phyloP scores from a whole-genome alignment of 1,284 basidiomycete genomes.

The Apiotrichum veenhuisii region DNA sequence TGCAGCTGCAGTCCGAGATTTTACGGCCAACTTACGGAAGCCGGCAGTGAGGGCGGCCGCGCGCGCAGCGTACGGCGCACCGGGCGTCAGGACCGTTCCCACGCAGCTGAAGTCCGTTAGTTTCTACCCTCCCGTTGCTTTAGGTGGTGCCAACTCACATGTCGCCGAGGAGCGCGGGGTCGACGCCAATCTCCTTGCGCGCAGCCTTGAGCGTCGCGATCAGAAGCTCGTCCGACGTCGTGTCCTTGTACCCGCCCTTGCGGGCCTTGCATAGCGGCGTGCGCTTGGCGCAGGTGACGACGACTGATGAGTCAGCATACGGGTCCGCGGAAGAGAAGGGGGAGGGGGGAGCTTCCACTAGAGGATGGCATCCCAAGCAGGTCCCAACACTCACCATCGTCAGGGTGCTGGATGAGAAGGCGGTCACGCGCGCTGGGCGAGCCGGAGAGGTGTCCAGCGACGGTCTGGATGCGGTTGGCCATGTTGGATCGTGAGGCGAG shows the following conservation, averaged over 20 bases:
- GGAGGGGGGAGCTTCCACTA: too few relatives aligned
- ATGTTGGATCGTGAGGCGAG: neutral
- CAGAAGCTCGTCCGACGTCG: slow-evolving; percentile 24
- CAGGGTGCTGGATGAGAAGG: slow-evolving; percentile 8
- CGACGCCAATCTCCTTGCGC: slow-evolving; percentile 21
- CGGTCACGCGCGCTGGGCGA: slow-evolving; percentile 4
- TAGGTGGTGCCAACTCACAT: slow-evolving; percentile 16
- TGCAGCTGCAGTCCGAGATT: too few relatives aligned
- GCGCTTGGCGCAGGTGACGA: slow-evolving; percentile 25
- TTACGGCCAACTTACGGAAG: slow-evolving; percentile 13
- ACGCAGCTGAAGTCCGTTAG: slow-evolving; percentile 6
- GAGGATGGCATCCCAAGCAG: too few relatives aligned
- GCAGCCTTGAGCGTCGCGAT: slow-evolving; percentile 21
- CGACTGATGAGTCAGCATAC: slow-evolving; percentile 13
- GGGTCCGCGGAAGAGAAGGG: neutral
- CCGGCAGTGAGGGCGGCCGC: slow-evolving; percentile 16
- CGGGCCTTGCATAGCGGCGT: slow-evolving; percentile 27
- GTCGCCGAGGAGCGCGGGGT: slow-evolving; percentile 21
- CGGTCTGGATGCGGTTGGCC: slow-evolving; percentile 9
- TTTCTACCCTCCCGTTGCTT: neutral
- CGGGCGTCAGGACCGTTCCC: slow-evolving; percentile 14
- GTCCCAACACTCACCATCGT: slow-evolving; percentile 8
- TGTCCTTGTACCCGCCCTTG: slow-evolving; percentile 26
- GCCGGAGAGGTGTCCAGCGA: slow-evolving; percentile 10
- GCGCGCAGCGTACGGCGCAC: slow-evolving; percentile 15